phyloP scores from a whole-genome alignment of 352 stramenopile species.

The Phytophthora pisi region DNA sequence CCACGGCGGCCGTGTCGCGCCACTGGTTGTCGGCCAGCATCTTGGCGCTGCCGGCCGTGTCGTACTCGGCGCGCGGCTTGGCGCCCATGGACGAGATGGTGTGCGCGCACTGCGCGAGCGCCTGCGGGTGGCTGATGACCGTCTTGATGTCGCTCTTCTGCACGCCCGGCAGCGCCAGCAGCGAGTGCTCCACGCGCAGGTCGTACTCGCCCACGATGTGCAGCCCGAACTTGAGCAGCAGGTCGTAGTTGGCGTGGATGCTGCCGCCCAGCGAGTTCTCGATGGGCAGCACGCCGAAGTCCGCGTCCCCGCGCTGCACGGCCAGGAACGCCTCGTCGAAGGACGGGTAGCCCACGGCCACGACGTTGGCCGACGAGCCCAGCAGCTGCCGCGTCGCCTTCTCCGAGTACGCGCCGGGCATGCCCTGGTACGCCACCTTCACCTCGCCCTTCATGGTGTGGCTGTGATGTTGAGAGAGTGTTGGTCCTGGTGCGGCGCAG shows the following conservation, averaged over 20 bases:
- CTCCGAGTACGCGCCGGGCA: constrained; percentile 97
- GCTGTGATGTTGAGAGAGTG: background rate
- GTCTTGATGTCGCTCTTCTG: constrained; percentile 92
- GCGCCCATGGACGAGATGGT: constrained; percentile 90
- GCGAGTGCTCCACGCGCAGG: constrained; percentile 91
- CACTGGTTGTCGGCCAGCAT: constrained; percentile 93
- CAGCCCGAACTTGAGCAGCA: constrained; percentile 80
- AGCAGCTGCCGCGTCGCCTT: constrained; percentile 95
- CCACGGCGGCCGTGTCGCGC: constrained; percentile 92
- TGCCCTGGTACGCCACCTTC: constrained; percentile 95
- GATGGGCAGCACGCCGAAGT: constrained; percentile 96
- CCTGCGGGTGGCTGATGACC: constrained; percentile 96
- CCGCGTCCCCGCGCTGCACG: constrained; percentile 82
- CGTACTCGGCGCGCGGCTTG: constrained; percentile 91
- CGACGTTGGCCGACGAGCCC: constrained; percentile 57
- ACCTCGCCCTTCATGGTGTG: constrained; percentile 51
- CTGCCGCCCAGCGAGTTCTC: constrained; percentile 95
- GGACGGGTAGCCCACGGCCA: constrained; percentile 55
- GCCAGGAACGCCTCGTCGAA: constrained; percentile 66
- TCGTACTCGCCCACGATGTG: constrained; percentile 85
- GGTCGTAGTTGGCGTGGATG: constrained; percentile 98
- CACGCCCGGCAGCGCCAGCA: constrained; percentile 90
- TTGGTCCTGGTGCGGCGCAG: background rate
- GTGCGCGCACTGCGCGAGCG: constrained; percentile 96
- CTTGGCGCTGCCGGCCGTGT: constrained; percentile 97